phyloP scores from a whole-genome alignment of 2,329 filamentous ascomycete species.

The Botryosphaeria dothidea region DNA sequence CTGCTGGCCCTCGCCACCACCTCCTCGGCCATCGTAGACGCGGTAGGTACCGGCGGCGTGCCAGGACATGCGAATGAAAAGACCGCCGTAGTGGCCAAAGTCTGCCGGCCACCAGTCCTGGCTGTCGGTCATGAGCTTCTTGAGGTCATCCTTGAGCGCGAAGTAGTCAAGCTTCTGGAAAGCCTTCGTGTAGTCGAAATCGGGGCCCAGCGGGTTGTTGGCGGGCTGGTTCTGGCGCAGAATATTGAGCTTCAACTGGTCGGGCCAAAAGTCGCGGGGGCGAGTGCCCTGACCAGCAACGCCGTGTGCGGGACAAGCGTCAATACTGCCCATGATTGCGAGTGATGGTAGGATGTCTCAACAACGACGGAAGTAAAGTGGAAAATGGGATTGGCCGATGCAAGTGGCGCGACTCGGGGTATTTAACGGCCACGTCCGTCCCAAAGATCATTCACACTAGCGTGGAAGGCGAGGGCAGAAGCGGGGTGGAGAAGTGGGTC shows the following conservation, averaged over 20 bases:
- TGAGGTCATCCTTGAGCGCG: slow-evolving; percentile 72
- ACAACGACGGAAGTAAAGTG: not conserved
- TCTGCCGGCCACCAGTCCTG: slow-evolving; percentile 83
- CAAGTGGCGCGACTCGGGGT: not conserved
- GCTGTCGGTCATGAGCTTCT: slow-evolving; percentile 72
- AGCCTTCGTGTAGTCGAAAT: slow-evolving; percentile 71
- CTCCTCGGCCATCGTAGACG: slow-evolving; percentile 72
- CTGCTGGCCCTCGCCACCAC: slow-evolving; percentile 73
- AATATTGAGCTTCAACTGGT: slow-evolving; percentile 66
- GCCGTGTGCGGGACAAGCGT: slow-evolving; percentile 9
- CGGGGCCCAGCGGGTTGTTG: slow-evolving; percentile 63
- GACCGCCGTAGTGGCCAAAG: slow-evolving; percentile 77
- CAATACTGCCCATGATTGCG: slow-evolving; percentile 1
- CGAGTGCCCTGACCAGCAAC: slow-evolving; percentile 63
- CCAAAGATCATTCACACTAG: too few relatives aligned
- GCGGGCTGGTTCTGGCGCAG: slow-evolving; percentile 68
- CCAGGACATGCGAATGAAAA: slow-evolving; percentile 81
- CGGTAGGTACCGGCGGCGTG: slow-evolving; percentile 79
- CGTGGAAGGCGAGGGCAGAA: not conserved
- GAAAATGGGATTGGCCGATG: not conserved
- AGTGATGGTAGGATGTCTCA: not conserved
- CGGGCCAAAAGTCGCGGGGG: slow-evolving; percentile 75
- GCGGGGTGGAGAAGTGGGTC: slow-evolving; percentile 8
- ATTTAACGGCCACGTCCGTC: not conserved
- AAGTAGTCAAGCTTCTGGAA: slow-evolving; percentile 73